Evolutionary conservation across 148 eudicot genomes (phyloP), one percentile per base, ranked within the genome.

Genomic region (Rhododendron molle): DNA sequence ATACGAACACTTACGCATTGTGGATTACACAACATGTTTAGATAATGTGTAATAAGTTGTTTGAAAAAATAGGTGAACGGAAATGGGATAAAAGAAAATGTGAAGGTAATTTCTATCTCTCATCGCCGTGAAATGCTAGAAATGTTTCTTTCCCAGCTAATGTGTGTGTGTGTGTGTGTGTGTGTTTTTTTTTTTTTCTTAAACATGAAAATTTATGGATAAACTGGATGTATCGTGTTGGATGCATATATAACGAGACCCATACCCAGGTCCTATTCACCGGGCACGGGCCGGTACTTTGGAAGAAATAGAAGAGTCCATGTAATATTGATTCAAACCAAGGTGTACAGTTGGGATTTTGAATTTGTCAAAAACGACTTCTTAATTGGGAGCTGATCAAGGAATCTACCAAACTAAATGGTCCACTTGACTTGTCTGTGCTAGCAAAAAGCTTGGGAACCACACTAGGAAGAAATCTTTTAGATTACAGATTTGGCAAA

Each of bases 391-490:
- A 40, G 43, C 43, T 40, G 43, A 40, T 40, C 43, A 40, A 40
- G 43, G 43, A 32, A 12, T 16, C 15, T 10, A 34, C 28, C 16
- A 49, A 21, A 14, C 12, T 18, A 26, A 3, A 13, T 85, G 76
- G 43, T 54, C 82, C 56, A 65, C 65, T 79, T 16, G 67, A 65
- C 65, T 79, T 16, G 67, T 44, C 0, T 71, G 30, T 7, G 8
- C 40, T 46, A 43, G 47, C 43, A 65, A 46, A 46, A 32, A 80
- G 20, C 65, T 80, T 67, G 67, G 81, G 40, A 67, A 44, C 46
- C 47, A 65, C 83, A 85, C 65, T 80, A 30, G 78, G 20, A 74
- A 28, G 13, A 85, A 86, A 86, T 56, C 88, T 77, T 86, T 82
- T 60, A 76, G 7, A 5, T 21, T 6, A 40, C 40, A 81, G n/a